Evolutionary conservation across 352 stramenopile species (phyloP).

Genomic region (Phytophthora macrochlamydospora): DNA sequence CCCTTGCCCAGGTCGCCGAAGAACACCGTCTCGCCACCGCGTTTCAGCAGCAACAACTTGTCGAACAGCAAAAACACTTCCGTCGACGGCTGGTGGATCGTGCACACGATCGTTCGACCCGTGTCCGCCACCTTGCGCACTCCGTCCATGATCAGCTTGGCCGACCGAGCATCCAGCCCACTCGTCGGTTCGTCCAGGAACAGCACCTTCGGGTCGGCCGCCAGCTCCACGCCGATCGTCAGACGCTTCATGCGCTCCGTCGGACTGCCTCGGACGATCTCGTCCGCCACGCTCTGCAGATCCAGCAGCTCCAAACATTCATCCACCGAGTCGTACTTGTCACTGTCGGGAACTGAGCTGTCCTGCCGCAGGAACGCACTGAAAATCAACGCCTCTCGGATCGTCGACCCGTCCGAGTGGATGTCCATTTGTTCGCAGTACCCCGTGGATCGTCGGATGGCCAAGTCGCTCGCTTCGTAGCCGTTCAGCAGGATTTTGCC

Average conservation of each 20-base stretch:
- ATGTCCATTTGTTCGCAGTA: slow-evolving; percentile 6
- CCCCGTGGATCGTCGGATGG: slow-evolving; percentile 29
- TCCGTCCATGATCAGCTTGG: slow-evolving; percentile 80
- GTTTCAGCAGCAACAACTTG: slow-evolving; percentile 86
- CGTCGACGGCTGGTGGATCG: slow-evolving; percentile 91
- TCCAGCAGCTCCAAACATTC: slow-evolving; percentile 43
- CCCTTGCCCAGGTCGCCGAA: slow-evolving; percentile 77
- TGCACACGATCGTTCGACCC: slow-evolving; percentile 85
- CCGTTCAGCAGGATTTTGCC: slow-evolving; percentile 63
- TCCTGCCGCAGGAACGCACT: slow-evolving; percentile 72
- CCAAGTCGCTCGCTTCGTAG: slow-evolving; percentile 34
- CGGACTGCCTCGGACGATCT: slow-evolving; percentile 44
- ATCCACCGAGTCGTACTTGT: slow-evolving; percentile 39
- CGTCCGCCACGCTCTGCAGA: slow-evolving; percentile 30
- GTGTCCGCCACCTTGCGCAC: slow-evolving; percentile 57
- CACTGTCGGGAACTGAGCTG: slow-evolving; percentile 25
- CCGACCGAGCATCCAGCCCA: slow-evolving; percentile 50
- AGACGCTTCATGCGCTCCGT: slow-evolving; percentile 51
- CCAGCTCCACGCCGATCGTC: slow-evolving; percentile 88
- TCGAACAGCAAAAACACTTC: slow-evolving; percentile 89
- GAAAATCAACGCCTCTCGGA: slow-evolving; percentile 64
- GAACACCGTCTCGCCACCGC: slow-evolving; percentile 81
- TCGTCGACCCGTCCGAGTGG: slow-evolving; percentile 2
- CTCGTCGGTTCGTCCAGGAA: slow-evolving; percentile 77
- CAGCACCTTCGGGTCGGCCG: slow-evolving; percentile 72